Base-by-base conservation (phyloP, 2,329 filamentous ascomycete genomes). In the Fonsecaea pugnacius region DNA sequence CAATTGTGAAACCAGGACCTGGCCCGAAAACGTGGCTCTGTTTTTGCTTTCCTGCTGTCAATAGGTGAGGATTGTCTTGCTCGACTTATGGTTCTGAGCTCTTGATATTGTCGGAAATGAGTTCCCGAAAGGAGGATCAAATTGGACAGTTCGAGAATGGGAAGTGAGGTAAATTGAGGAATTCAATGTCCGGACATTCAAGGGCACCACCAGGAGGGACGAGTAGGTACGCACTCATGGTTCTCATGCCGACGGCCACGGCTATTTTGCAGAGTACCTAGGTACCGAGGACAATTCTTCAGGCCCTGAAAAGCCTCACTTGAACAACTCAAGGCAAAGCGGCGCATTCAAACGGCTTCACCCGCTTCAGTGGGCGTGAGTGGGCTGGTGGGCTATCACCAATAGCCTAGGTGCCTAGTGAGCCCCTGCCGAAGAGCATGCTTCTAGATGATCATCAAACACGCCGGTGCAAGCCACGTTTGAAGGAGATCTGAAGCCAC, bases 401-500 rank as follows among this genome's bases (percentile, higher is more conserved):
- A 21, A 48, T 14, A 43, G 16, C n/a, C 38, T n/a, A n/a, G n/a
- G n/a, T n/a, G n/a, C n/a, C n/a, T 43, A 43, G 38, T 43, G 32
- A 59, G 33, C 10, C 32, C 32, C 24, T 60, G 24, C 50, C 48
- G 50, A 12, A 35, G 50, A 54, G 58, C 58, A 14, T 60, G 58
- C 58, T 60, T 60, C 58, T 32, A 50, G 58, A 60, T 54, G 48
- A 60, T 60, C 58, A 54, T 46, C 58, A 60, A 60, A 60, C 58
- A 60, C 58, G 35, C 50, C 58, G 36, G 48, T 54, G 58, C 58
- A 54, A 54, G 50, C 58, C 58, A 30, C 58, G 8, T 38, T n/a
- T 33, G n/a, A 14, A 27, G 30, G 36, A 24, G 57, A 52, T 60
- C 57, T 52, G 7, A 52, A 60, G 57, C 58, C 58, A 53, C 58